Conservation (phyloP, 225 moss, liverwort and hornwort genomes). For the Straminergon stramineum region DNA sequence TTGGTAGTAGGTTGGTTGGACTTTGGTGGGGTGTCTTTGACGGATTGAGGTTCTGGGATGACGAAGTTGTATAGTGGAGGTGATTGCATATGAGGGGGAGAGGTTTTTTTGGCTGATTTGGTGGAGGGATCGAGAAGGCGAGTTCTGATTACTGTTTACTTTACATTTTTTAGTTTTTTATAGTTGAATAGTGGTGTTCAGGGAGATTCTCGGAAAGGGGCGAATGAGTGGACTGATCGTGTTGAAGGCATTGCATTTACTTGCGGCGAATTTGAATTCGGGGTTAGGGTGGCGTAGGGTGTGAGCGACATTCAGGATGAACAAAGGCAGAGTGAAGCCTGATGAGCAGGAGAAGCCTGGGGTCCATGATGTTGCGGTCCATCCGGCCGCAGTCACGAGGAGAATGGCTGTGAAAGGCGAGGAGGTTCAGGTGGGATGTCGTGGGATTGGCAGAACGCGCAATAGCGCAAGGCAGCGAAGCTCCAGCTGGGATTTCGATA, state of each 20-base stretch:
- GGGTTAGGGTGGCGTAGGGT: not conserved
- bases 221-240: not conserved
- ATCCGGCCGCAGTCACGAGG: constrained; percentile 29
- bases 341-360: constrained; percentile 36
- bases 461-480: constrained; percentile 18
- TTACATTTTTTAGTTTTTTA: too few species aligned
- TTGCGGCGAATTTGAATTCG: not conserved
- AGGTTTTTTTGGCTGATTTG: not conserved
- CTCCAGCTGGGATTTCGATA: constrained; percentile 42
- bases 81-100: not conserved
- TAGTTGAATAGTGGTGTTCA: not conserved
- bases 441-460: constrained; percentile 39
- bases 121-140: not conserved
- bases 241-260: not conserved
- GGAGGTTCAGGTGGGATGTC: constrained; percentile 41
- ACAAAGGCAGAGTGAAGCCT: constrained; percentile 16
- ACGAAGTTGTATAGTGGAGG: not conserved
- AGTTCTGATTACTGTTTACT: not conserved
- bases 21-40: not conserved
- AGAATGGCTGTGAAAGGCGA: constrained; percentile 39
- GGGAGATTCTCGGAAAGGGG: not conserved
- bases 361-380: constrained; percentile 17
- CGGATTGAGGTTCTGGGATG: not conserved
- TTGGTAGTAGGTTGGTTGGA: not conserved
- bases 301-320: constrained; percentile 21